A percentile compares a stretch with the other conserved stretches of the same genome.
phyloP scores from a whole-genome alignment of 345 rosid genomes.

The Corchorus olitorius region DNA sequence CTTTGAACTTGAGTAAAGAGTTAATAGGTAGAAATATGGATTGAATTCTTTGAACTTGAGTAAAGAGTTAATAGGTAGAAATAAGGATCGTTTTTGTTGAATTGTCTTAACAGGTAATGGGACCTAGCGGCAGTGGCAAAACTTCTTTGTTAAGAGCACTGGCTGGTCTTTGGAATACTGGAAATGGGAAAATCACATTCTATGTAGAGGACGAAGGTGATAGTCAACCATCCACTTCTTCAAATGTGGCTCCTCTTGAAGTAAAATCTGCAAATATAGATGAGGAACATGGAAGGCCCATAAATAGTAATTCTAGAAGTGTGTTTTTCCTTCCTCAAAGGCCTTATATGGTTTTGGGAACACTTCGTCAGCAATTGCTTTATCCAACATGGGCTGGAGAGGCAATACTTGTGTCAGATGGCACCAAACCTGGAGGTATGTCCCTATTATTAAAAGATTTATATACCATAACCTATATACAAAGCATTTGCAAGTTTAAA shows the following conservation, averaged over 20 bases:
- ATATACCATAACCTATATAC: constrained; percentile 11
- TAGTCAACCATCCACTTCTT: constrained; percentile 25
- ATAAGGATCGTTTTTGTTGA: constrained; percentile 12
- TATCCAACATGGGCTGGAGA: constrained; percentile 79
- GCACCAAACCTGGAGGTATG: constrained; percentile 39
- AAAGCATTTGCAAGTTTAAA: constrained; percentile 10
- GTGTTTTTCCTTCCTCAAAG: constrained; percentile 92
- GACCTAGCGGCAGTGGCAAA: constrained; percentile 97
- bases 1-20: constrained; percentile 22
- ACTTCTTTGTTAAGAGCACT: constrained; percentile 89
- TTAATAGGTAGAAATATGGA: constrained; percentile 8
- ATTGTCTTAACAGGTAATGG: constrained; percentile 63
- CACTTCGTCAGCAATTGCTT: constrained; percentile 92
- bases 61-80: constrained; percentile 17
- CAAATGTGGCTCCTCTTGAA: constrained; percentile 35
- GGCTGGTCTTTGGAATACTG: constrained; percentile 93
- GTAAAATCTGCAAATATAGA: constrained; percentile 15
- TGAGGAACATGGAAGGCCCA: constrained; percentile 34
- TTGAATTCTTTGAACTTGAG: constrained; percentile 24
- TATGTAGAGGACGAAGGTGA: constrained; percentile 49
- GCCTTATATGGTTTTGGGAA: constrained; percentile 96
- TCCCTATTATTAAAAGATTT: neutral
- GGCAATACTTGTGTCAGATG: constrained; percentile 30
- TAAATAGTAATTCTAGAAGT: constrained; percentile 43
- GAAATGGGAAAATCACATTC: constrained; percentile 82